Evolutionary conservation across 306 rosid genomes (phyloP), one percentile per base, ranked within the genome.

Genomic region (Vicia faba): DNA sequence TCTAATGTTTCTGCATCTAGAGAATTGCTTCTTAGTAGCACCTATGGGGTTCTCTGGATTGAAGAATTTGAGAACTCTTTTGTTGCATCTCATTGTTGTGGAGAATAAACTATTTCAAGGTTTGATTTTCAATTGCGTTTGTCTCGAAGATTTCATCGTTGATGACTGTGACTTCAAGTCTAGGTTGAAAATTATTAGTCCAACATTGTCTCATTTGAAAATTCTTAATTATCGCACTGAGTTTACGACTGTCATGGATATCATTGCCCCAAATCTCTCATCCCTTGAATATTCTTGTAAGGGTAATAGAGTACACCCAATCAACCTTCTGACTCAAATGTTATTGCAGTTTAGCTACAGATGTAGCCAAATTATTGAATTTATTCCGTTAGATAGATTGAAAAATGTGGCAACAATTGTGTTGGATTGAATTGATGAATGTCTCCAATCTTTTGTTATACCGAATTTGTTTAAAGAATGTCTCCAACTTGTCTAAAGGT

Each of bases 41-140:
- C 49, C 49, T n/a, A 43, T 4, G 7, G 18, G 15, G 1, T 43
- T 43, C 8, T 43, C 49, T 5, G 18, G 49, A 5, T 43, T 43
- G 49, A 43, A 43, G 49, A 43, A 43, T 43, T 43, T 43, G 49
- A 43, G 49, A 43, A 43, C 49, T 13, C 49, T 43, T 43, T 16
- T 43, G 0, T 43, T 43, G 18, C 49, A n/a, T 43, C 16, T 3
- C 1, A 7, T 43, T 43, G 16, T 7, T 43, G 8, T 43, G 49
- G 15, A 13, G 49, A n/a, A 12, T 7, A 14, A 43, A 4, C 3
- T 43, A 2, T 8, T 43, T n/a, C 2, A 5, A 7, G 49, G 16
- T 43, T 0, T 43, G 18, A 7, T 13, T 43, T 43, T 8, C 14
- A 43, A 43, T 3, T 13, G 18, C 18, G 15, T 43, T 14, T 2